phyloP scores from a whole-genome alignment of 768 basidiomycete genomes.

The Kondoa malvinella region DNA sequence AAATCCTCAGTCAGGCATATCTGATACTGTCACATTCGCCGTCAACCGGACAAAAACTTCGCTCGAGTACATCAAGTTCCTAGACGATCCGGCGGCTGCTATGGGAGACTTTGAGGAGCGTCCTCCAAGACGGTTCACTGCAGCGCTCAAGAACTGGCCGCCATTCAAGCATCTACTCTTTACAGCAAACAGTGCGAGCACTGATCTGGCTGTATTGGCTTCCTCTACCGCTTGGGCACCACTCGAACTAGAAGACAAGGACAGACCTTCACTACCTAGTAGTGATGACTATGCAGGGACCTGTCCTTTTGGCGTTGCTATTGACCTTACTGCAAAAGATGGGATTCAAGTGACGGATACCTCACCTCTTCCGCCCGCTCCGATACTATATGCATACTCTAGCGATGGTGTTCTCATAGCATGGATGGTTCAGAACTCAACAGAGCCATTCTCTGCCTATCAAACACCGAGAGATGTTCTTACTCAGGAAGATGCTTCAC shows the following conservation, averaged over 20 bases:
- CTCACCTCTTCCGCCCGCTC: background rate
- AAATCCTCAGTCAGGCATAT: background rate
- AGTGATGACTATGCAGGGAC: slow-evolving; percentile 29
- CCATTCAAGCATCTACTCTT: slow-evolving; percentile 32
- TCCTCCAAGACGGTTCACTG: slow-evolving; percentile 9
- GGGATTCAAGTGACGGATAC: background rate
- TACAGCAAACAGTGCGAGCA: slow-evolving; percentile 28
- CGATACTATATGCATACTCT: background rate
- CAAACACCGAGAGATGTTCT: background rate
- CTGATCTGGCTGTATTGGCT: slow-evolving; percentile 31
- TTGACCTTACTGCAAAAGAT: slow-evolving; percentile 31
- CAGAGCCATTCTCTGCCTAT: background rate
- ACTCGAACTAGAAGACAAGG: slow-evolving; percentile 31
- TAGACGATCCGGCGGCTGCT: slow-evolving; percentile 23
- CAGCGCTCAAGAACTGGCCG: slow-evolving; percentile 29
- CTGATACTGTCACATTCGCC: slow-evolving; percentile 26
- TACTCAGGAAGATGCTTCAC: background rate
- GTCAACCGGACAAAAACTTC: slow-evolving; percentile 27
- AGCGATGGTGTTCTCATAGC: background rate
- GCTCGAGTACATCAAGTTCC: slow-evolving; percentile 31
- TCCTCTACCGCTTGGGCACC: slow-evolving; percentile 27
- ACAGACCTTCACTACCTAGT: slow-evolving; percentile 30
- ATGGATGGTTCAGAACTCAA: background rate
- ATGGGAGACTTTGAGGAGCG: slow-evolving; percentile 1
- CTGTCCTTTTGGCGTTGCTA: slow-evolving; percentile 30